Conservation (phyloP, 305 asterid species). For the Rubia tinctorum region DNA sequence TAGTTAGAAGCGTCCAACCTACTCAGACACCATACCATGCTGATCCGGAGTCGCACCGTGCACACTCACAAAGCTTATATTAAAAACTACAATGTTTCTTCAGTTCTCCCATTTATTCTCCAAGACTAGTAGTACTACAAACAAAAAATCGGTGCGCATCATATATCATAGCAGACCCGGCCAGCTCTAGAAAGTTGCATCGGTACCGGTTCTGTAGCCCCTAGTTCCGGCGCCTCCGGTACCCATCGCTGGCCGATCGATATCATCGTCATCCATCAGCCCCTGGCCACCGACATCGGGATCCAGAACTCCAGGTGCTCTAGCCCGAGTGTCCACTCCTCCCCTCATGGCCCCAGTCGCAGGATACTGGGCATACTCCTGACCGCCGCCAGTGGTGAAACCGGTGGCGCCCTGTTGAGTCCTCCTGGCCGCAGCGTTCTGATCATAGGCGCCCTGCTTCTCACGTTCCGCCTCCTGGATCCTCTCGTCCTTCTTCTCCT, state of each 20-base stretch:
- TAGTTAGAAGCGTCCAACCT: no score
- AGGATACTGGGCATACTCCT: no score
- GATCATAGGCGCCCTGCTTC: not conserved
- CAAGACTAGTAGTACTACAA: no score
- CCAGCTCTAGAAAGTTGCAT: no score
- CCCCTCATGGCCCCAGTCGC: no score
- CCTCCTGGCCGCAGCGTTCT: not conserved
- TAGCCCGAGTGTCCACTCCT: no score
- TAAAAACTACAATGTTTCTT: not conserved
- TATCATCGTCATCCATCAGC: not conserved
- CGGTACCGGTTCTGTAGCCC: not conserved
- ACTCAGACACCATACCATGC: no score
- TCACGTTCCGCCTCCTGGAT: slow-evolving; percentile 8
- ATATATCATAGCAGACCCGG: not conserved
- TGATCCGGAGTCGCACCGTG: no score
- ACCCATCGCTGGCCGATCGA: not conserved
- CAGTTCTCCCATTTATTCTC: not conserved
- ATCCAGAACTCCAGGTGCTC: no score
- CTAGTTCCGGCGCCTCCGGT: not conserved
- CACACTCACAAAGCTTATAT: not conserved
- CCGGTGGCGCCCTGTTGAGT: not conserved
- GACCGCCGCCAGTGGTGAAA: not conserved
- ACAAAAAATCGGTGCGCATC: no score
- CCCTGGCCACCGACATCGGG: not conserved
- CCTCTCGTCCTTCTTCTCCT: slow-evolving; percentile 4